Evolutionary conservation across 1,284 basidiomycete genomes (phyloP).

Genomic region (Meira miltonrushii): DNA sequence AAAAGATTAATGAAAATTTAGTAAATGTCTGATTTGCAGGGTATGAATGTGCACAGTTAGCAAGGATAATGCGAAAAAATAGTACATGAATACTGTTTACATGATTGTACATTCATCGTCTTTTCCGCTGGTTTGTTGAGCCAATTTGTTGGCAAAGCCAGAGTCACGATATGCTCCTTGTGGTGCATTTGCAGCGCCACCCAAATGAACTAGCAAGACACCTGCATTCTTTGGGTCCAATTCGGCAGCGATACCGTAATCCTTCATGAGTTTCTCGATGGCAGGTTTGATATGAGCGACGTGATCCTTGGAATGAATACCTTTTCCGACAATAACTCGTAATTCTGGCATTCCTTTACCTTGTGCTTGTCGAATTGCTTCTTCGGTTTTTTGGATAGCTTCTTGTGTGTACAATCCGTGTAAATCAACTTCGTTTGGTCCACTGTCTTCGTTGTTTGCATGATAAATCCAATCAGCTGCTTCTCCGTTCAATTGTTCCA

Average conservation of each 20-base stretch:
- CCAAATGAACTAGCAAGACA: constrained; percentile 74
- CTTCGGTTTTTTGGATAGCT: constrained; percentile 53
- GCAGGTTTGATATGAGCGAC: constrained; percentile 88
- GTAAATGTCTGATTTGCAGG: background rate
- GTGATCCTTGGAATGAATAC: constrained; percentile 75
- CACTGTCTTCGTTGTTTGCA: constrained; percentile 19
- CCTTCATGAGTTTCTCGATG: constrained; percentile 77
- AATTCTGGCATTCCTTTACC: constrained; percentile 65
- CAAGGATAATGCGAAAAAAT: background rate
- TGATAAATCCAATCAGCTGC: constrained; percentile 85
- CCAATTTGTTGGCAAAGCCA: constrained; percentile 42
- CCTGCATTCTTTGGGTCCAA: constrained; percentile 78
- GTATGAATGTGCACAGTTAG: background rate
- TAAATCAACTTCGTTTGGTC: constrained; percentile 57
- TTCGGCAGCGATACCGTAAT: constrained; percentile 68
- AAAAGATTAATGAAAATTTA: too few relatives aligned
- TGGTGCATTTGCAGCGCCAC: constrained; percentile 19
- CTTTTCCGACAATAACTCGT: constrained; percentile 78
- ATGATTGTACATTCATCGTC: constrained; percentile 22
- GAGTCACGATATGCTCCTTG: constrained; percentile 36
- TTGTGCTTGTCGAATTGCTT: constrained; percentile 67
- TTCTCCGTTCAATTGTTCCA: constrained; percentile 75
- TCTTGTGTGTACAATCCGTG: constrained; percentile 92
- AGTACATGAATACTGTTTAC: background rate
- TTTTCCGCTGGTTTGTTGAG: constrained; percentile 39